Evolutionary conservation across 495 filamentous ascomycete species (phyloP), one percentile per base, ranked within the genome.

Genomic region (Trichodelitschia bisporula): DNA sequence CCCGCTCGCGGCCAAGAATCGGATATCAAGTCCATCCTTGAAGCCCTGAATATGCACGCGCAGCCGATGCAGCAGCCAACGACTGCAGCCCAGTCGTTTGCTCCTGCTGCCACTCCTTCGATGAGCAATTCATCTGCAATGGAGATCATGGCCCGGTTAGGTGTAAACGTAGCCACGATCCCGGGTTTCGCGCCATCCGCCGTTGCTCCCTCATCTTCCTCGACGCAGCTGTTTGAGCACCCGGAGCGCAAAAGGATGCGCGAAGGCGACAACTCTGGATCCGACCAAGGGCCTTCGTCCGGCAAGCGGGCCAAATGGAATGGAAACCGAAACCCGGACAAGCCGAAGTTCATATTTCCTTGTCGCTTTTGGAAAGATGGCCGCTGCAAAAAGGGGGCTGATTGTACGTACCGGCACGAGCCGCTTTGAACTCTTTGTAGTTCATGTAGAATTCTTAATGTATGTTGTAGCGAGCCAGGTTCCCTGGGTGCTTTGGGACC

Each of bases 371-470:
- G 61, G 58, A 55, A 61, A 4, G 62, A 75, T 34, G 79, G 79
- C 11, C 71, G 70, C 46, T 92, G 82, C 50, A 57, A 59, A 12
- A 86, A 90, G 49, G 82, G 82, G 3, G 72, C 75, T 12, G 70
- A 72, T 19, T 92, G 82, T 47, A 86, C 77, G 1, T 92, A 68
- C 51, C 58, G 75, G 26, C 82, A 92, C 37, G 63, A 69, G 25
- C n/a, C n/a, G n/a, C n/a, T n/a, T n/a, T n/a, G n/a, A n/a, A n/a
- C n/a, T n/a, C n/a, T n/a, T n/a, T n/a, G n/a, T n/a, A n/a, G n/a
- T n/a, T n/a, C n/a, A n/a, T n/a, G n/a, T n/a, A n/a, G n/a, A n/a
- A n/a, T n/a, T n/a, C n/a, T n/a, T n/a, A n/a, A n/a, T n/a, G n/a
- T n/a, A n/a, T n/a, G n/a, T n/a, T n/a, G n/a, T n/a, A n/a, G n/a